Conservation (phyloP, 192 early-diverging fungal genomes). For the Geranomyces michiganensis region DNA sequence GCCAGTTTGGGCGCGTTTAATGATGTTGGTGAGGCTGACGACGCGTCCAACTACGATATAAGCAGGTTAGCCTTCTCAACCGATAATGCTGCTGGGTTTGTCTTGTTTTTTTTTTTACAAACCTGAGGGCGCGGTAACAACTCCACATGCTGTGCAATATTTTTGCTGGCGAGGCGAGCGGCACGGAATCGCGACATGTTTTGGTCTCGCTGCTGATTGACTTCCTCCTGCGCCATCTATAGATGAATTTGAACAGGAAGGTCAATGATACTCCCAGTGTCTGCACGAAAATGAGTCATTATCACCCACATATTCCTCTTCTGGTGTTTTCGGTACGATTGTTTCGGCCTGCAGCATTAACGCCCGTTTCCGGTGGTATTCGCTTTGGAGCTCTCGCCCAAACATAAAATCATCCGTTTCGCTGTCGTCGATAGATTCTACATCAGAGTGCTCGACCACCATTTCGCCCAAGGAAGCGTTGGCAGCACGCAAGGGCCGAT, state of each 20-base stretch:
- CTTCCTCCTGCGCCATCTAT: constrained; percentile 22
- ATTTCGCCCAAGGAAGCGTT: background rate
- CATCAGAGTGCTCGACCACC: constrained; percentile 32
- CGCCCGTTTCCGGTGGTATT: constrained; percentile 35
- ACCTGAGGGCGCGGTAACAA: background rate
- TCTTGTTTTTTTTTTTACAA: background rate
- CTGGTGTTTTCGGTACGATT: constrained; percentile 4
- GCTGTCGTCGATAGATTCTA: constrained; percentile 22
- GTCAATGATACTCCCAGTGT: background rate
- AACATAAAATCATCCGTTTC: constrained; percentile 50
- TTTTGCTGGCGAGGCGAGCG: constrained; percentile 16
- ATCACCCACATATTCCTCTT: constrained; percentile 6
- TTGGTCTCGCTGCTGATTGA: background rate
- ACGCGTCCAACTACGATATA: background rate
- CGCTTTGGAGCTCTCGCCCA: constrained; percentile 39
- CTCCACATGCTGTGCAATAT: constrained; percentile 6
- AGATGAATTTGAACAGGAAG: background rate
- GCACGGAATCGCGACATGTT: constrained; percentile 31
- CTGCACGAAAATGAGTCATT: background rate
- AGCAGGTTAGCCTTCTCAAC: background rate
- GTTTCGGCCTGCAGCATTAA: constrained; percentile 36
- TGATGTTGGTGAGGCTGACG: background rate
- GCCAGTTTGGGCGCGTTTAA: background rate
- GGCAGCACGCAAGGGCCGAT: constrained; percentile 10
- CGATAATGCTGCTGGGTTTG: background rate